These are phyloP conservation scores for Rostrohypoxylon terebratum DNA, from an alignment of 495 filamentous ascomycete genomes.

Conservation along the genomic window DNA sequence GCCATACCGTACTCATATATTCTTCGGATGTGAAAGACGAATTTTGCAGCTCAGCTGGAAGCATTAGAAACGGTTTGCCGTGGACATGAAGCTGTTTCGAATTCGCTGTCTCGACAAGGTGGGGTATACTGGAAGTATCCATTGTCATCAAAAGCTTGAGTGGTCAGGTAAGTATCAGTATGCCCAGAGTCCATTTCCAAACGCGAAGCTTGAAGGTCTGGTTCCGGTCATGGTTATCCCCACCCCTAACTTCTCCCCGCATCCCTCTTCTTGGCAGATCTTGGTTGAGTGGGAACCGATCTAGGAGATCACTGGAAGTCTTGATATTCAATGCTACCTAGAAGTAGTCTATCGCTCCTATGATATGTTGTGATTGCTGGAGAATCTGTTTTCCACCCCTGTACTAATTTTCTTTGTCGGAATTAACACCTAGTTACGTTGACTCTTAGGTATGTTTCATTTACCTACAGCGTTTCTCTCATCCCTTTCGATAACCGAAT, in stretches of 20 bases:
- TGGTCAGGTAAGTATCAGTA: neutral
- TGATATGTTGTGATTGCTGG: too few relatives aligned
- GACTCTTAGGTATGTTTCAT: too few relatives aligned
- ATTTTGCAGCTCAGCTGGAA: neutral
- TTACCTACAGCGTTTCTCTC: too few relatives aligned
- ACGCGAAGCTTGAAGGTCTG: neutral
- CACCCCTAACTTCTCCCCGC: too few relatives aligned
- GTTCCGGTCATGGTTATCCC: too few relatives aligned
- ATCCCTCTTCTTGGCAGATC: neutral
- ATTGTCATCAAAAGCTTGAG: neutral
- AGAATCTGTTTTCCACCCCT: too few relatives aligned
- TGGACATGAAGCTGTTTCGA: neutral
- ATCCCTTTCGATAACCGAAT: neutral
- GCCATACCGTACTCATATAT: conserved; percentile 2
- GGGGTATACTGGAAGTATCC: neutral
- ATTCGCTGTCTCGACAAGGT: neutral
- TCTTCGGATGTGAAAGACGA: neutral
- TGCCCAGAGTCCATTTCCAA: neutral
- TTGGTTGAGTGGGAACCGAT: neutral
- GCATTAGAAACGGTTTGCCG: conserved; percentile 1
- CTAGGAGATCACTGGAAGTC: neutral
- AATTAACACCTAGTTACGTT: too few relatives aligned
- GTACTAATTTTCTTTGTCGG: too few relatives aligned
- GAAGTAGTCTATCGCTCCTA: too few relatives aligned
- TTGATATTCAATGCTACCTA: too few relatives aligned